Base-by-base conservation (phyloP, 352 stramenopile species). In the Phytophthora pini region DNA sequence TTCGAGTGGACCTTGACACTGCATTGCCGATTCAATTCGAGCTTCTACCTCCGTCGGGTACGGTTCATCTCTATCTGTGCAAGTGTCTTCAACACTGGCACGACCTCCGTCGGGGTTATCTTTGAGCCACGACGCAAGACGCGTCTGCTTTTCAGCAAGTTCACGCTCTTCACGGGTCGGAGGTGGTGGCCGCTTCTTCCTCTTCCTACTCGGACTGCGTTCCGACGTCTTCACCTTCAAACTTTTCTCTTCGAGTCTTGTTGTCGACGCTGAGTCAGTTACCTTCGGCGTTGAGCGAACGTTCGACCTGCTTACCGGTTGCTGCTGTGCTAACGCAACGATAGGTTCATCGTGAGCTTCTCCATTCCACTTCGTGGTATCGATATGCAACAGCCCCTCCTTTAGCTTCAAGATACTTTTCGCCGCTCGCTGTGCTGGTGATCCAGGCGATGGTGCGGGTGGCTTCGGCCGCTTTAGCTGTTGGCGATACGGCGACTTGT, bases 401-500 rank as follows among this genome's bases (percentile, higher is more conserved):
- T 78, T 80, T 36, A 90, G 51, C 39, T 82, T 65, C 26, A 87
- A 72, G 8, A 90, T 88, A 57, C 71, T 77, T 61, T 77, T 82
- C 12, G 72, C 81, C 3, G 81, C 81, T 56, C 69, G 81, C 39
- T 85, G 78, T 3, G 76, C 74, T 20, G 78, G 78, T n/a, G 80
- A 84, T 44, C 70, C 53, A 9, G 47, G 41, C 4, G 67, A 59
- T 41, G 56, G 69, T 32, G 49, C 32, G 15, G 46, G 47, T 39
- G 38, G 7, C 31, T 62, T 74, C 22, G 47, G 63, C 4, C 55
- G 62, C 3, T 64, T 49, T 1, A 82, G 64, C 6, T 9, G 32
- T 44, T 77, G 74, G 12, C 57, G 55, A 54, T 86, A 87, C n/a
- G 77, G 77, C 43, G 81, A 88, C 34, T 53, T 61, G 20, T 72